phyloP scores from a whole-genome alignment of 352 stramenopile genomes.

The Phytophthora uliginosa region DNA sequence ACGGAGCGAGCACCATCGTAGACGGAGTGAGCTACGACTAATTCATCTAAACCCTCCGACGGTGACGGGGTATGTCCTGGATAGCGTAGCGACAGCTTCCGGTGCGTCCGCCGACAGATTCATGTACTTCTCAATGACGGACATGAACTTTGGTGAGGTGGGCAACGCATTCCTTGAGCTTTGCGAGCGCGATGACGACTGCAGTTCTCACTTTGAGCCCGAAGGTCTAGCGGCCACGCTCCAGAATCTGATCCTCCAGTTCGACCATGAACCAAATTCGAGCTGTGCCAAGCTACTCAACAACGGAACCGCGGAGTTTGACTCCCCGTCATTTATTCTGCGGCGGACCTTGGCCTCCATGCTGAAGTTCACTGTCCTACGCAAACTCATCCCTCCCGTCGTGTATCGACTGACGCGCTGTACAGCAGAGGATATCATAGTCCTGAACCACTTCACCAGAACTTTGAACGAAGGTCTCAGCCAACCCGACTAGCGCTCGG shows the following conservation, averaged over 20 bases:
- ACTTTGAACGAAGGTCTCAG: not conserved
- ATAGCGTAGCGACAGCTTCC: not conserved
- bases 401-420: not conserved
- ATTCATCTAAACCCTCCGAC: not conserved
- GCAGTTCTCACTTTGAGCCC: not conserved
- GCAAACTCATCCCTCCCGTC: not conserved
- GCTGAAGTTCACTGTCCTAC: not conserved
- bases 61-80: not conserved
- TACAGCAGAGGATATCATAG: not conserved
- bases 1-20: not conserved
- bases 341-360: not conserved
- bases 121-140: not conserved
- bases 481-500: too few species aligned
- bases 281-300: not conserved
- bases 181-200: not conserved
- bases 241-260: not conserved
- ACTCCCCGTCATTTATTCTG: not conserved
- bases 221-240: not conserved
- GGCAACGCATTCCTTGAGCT: not conserved
- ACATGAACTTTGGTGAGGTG: not conserved
- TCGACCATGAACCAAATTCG: not conserved
- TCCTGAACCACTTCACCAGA: not conserved
- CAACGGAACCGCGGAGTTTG: not conserved
- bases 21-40: slow-evolving; percentile 1
- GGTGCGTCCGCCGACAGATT: not conserved